Evolutionary conservation across 768 basidiomycete species (phyloP).

Genomic region (Dictyophora rubrovolvata): DNA sequence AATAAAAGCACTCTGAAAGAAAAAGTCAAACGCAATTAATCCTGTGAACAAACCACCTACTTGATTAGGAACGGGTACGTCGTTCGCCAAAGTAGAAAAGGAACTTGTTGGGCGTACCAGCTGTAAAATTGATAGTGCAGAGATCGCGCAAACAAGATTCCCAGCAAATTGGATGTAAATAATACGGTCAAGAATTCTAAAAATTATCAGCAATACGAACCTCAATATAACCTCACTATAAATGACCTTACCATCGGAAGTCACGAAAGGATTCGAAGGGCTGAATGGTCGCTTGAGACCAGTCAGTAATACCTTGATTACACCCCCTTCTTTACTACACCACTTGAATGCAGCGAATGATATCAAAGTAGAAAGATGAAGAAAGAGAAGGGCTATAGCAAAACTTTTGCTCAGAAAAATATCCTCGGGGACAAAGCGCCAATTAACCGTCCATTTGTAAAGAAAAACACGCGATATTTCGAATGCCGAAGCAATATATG

Average conservation of each 20-base stretch:
- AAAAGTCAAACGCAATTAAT: slow-evolving; percentile 8
- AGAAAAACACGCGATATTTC: slow-evolving; percentile 82
- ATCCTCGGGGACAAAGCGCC: slow-evolving; percentile 78
- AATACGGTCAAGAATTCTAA: slow-evolving; percentile 71
- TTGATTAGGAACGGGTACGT: slow-evolving; percentile 50
- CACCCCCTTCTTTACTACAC: slow-evolving; percentile 69
- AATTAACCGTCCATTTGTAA: slow-evolving; percentile 97
- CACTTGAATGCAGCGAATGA: slow-evolving; percentile 66
- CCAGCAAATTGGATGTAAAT: slow-evolving; percentile 87
- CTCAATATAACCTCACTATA: background rate
- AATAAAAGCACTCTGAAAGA: slow-evolving; percentile 49
- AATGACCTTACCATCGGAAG: slow-evolving; percentile 52
- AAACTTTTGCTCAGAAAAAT: slow-evolving; percentile 58
- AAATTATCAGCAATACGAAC: background rate
- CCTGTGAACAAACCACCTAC: slow-evolving; percentile 30
- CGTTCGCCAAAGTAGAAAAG: slow-evolving; percentile 72
- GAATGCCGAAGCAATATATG: slow-evolving; percentile 73
- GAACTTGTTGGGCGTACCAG: slow-evolving; percentile 91
- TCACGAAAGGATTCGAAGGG: slow-evolving; percentile 35
- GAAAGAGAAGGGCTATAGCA: slow-evolving; percentile 51
- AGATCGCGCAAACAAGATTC: slow-evolving; percentile 85
- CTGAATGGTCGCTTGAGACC: slow-evolving; percentile 46
- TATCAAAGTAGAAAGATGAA: slow-evolving; percentile 50
- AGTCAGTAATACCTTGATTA: slow-evolving; percentile 39
- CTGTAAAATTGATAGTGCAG: slow-evolving; percentile 98